phyloP scores from a whole-genome alignment of 192 early-diverging fungal species.

The Coemansia sp. region DNA sequence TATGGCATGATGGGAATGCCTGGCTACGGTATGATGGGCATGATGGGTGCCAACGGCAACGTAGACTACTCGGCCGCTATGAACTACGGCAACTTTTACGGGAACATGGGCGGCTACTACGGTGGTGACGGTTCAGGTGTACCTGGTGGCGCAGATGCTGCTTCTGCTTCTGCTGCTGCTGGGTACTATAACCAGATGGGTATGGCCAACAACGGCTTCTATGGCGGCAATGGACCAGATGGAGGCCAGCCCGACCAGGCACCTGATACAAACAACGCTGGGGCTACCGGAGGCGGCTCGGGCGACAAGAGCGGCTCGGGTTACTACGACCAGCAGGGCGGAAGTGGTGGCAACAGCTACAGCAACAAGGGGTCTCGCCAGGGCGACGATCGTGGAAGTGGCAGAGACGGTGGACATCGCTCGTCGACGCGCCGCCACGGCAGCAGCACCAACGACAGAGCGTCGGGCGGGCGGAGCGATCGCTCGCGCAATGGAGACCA shows the following conservation, averaged over 20 bases:
- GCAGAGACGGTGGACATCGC: slow-evolving; percentile 24
- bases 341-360: background rate
- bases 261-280: background rate
- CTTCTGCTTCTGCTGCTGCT: slow-evolving; percentile 1
- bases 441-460: slow-evolving; percentile 10
- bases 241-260: slow-evolving; percentile 32
- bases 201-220: slow-evolving; percentile 37
- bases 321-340: slow-evolving; percentile 15
- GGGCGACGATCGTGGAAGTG: slow-evolving; percentile 17
- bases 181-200: slow-evolving; percentile 40
- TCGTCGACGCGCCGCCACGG: slow-evolving; percentile 45
- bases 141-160: slow-evolving; percentile 9
- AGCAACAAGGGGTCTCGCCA: slow-evolving; percentile 12
- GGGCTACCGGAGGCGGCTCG: background rate
- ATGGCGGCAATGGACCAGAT: slow-evolving; percentile 15
- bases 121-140: slow-evolving; percentile 13
- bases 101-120: slow-evolving; percentile 32
- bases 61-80: slow-evolving; percentile 30
- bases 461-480: slow-evolving; percentile 24
- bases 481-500: slow-evolving; percentile 28
- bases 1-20: slow-evolving; percentile 26
- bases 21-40: slow-evolving; percentile 25
- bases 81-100: slow-evolving; percentile 39
- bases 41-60: slow-evolving; percentile 20
- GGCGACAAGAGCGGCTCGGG: slow-evolving; percentile 8